These are phyloP conservation scores for Fomitopsis betulina DNA, from an alignment of 1,284 basidiomycete genomes.

Conservation along the genomic window DNA sequence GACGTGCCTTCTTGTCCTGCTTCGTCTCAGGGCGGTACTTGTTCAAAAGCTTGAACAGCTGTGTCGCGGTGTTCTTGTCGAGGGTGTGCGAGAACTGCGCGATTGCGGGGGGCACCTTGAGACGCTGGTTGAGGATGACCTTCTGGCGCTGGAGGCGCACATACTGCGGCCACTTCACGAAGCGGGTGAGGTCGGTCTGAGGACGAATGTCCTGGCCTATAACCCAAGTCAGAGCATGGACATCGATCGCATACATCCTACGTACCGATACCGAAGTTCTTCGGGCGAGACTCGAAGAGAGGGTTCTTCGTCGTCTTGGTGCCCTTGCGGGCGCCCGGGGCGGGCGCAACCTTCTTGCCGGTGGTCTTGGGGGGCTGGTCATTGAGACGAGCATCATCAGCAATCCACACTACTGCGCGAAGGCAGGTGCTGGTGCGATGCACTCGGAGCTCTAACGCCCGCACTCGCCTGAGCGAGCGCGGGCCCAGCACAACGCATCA, in stretches of 20 bases:
- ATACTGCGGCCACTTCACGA: slow-evolving; percentile 99
- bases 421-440: slow-evolving; percentile 11
- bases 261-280: slow-evolving; percentile 95
- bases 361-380: slow-evolving; percentile 79
- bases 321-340: slow-evolving; percentile 69
- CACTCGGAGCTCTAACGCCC: slow-evolving; percentile 6
- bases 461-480: not conserved
- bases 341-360: slow-evolving; percentile 76
- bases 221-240: not conserved
- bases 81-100: slow-evolving; percentile 97
- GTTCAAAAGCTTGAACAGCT: slow-evolving; percentile 97
- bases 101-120: slow-evolving; percentile 98
- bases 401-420: slow-evolving; percentile 33
- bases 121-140: slow-evolving; percentile 96
- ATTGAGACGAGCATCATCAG: slow-evolving; percentile 77
- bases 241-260: not conserved
- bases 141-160: slow-evolving; percentile 98
- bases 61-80: slow-evolving; percentile 99
- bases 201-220: slow-evolving; percentile 93
- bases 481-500: not conserved
- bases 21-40: slow-evolving; percentile 94
- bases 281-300: slow-evolving; percentile 87
- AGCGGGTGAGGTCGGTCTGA: slow-evolving; percentile 89
- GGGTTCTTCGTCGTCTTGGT: slow-evolving; percentile 88
- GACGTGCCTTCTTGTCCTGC: slow-evolving; percentile 97